Conservation (phyloP, 176 grass and related monocot species). For the Poa pratensis region DNA sequence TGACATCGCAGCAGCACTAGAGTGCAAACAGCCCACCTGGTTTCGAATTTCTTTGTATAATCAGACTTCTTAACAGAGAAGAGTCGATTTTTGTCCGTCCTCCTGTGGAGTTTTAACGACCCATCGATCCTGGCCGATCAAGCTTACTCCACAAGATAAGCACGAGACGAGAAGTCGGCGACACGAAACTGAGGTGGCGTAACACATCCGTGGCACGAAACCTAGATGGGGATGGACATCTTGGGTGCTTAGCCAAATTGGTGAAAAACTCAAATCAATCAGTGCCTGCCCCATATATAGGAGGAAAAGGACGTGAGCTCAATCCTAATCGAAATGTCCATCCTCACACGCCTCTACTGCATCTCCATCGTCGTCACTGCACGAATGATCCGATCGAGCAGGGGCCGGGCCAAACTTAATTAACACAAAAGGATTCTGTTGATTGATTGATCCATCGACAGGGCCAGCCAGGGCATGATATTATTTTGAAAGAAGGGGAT, state of each 20-base stretch:
- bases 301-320: constrained; percentile 63
- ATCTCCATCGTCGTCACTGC: constrained; percentile 1
- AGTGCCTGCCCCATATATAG: not conserved
- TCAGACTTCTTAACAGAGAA: too few relatives aligned
- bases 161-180: not conserved
- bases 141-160: constrained; percentile 20
- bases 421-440: not conserved
- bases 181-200: not conserved
- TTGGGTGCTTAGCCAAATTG: not conserved
- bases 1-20: too few relatives aligned
- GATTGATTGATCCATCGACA: not conserved
- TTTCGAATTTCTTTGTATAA: too few relatives aligned
- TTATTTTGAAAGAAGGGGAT: too few relatives aligned
- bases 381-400: not conserved
- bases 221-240: constrained; percentile 10
- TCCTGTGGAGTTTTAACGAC: too few relatives aligned
- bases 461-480: not conserved
- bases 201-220: constrained; percentile 17
- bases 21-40: too few relatives aligned
- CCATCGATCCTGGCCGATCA: too few relatives aligned
- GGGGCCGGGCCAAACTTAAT: not conserved
- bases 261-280: constrained; percentile 15
- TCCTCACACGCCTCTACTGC: constrained; percentile 8
- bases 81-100: too few relatives aligned
- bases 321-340: constrained; percentile 37